Evolutionary conservation across 768 basidiomycete genomes (phyloP).

Genomic region (Russula olivacea): DNA sequence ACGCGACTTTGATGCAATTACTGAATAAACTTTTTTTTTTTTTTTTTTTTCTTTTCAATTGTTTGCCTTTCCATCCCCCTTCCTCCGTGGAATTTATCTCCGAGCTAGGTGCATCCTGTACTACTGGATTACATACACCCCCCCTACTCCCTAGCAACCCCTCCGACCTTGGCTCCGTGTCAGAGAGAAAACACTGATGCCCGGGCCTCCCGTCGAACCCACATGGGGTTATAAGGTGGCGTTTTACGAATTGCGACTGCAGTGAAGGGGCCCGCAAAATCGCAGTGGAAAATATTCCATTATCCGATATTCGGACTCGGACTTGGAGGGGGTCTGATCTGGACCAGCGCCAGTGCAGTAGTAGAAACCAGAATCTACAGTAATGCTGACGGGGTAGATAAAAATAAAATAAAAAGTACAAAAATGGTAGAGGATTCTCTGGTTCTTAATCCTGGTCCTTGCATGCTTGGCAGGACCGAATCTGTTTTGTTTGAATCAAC

Average conservation of each 20-base stretch:
- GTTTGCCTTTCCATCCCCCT: neutral
- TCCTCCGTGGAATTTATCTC: conserved; percentile 2
- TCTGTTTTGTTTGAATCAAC: neutral
- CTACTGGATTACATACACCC: neutral
- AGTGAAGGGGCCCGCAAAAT: neutral
- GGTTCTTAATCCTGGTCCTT: neutral
- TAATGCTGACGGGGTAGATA: neutral
- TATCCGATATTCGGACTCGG: neutral
- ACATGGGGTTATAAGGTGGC: neutral
- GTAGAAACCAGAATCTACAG: neutral
- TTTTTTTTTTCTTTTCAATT: neutral
- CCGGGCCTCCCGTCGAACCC: neutral
- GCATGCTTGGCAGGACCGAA: neutral
- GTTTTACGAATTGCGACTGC: neutral
- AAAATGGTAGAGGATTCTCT: too few relatives aligned
- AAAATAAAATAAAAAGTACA: too few relatives aligned
- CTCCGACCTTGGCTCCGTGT: neutral
- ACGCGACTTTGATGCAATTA: neutral
- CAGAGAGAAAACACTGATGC: neutral
- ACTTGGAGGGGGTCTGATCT: too few relatives aligned
- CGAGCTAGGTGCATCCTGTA: neutral
- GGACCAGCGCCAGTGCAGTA: too few relatives aligned
- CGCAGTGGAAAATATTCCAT: neutral
- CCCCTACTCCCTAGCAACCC: neutral
- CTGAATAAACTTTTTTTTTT: too few relatives aligned